Evolutionary conservation across 139 green algal genomes (phyloP).

Genomic region (Tetradesmus obliquus): DNA sequence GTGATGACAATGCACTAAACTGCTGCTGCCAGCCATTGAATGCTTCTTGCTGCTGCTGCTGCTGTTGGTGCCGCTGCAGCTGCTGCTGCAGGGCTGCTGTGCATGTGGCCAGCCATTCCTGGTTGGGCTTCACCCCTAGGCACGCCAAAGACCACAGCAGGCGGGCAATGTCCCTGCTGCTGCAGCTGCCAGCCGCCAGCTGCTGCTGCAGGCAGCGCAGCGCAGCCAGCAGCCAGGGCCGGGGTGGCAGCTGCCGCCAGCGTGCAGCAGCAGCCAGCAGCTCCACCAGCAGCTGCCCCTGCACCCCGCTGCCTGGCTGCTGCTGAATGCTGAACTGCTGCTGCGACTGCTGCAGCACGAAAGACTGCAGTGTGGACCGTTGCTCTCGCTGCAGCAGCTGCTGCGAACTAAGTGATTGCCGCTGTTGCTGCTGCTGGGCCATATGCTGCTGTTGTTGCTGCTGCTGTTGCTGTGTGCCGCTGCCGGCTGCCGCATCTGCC

Average conservation of each 20-base stretch:
- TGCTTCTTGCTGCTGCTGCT: neutral
- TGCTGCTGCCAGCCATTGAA: neutral
- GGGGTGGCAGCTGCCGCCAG: neutral
- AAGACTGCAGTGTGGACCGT: neutral
- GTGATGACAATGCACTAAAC: neutral
- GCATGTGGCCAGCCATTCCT: constrained; percentile 3
- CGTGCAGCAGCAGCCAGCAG: constrained; percentile 29
- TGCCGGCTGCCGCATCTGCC: neutral
- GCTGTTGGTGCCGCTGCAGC: constrained; percentile 11
- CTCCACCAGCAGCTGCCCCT: neutral
- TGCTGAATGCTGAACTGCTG: neutral
- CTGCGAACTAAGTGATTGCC: neutral
- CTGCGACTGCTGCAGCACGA: constrained; percentile 8
- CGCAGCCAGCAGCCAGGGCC: constrained; percentile 3
- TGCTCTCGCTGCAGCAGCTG: constrained; percentile 23
- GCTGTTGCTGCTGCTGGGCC: neutral
- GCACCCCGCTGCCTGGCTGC: neutral
- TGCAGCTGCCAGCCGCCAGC: neutral
- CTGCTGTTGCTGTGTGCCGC: neutral
- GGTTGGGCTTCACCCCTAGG: neutral
- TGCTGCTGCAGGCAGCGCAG: neutral
- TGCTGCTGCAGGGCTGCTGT: constrained; percentile 26
- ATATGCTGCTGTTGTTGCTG: neutral
- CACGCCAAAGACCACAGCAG: constrained; percentile 9
- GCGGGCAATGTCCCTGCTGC: neutral